A percentile compares a stretch with the other conserved stretches of the same genome.
These are phyloP conservation scores for Stemphylium vesicarium DNA, from an alignment of 2,329 filamentous ascomycete genomes.

Conservation along the genomic window DNA sequence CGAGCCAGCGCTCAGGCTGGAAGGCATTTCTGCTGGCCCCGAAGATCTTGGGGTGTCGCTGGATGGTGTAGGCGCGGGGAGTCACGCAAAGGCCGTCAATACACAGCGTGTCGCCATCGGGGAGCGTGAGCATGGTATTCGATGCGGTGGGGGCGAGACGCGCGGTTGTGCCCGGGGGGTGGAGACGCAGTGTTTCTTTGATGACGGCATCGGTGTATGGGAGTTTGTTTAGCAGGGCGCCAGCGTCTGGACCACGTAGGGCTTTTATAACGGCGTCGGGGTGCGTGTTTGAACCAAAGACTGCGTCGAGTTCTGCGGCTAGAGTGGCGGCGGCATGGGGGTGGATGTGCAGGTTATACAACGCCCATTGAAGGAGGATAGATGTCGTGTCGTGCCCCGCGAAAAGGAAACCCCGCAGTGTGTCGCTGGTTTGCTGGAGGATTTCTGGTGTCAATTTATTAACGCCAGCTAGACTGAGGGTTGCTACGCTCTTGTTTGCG, in stretches of 20 bases:
- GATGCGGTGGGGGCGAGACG: slow-evolving; percentile 19
- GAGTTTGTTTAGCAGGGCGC: slow-evolving; percentile 33
- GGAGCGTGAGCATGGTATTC: slow-evolving; percentile 16
- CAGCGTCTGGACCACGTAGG: background rate
- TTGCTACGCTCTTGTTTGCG: slow-evolving; percentile 19
- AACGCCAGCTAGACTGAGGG: slow-evolving; percentile 18
- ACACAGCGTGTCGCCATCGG: slow-evolving; percentile 12
- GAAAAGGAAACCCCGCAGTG: slow-evolving; percentile 45
- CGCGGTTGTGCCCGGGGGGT: slow-evolving; percentile 41
- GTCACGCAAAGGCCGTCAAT: slow-evolving; percentile 19
- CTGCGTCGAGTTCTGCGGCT: background rate
- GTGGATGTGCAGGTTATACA: slow-evolving; percentile 33
- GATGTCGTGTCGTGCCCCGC: slow-evolving; percentile 44
- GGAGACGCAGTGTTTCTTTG: slow-evolving; percentile 52
- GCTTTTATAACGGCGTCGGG: background rate
- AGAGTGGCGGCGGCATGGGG: slow-evolving; percentile 13
- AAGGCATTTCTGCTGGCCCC: slow-evolving; percentile 29
- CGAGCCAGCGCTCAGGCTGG: slow-evolving; percentile 25
- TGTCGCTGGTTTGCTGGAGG: slow-evolving; percentile 40
- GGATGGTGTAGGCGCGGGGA: slow-evolving; percentile 23
- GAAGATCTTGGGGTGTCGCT: slow-evolving; percentile 23
- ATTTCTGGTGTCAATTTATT: slow-evolving; percentile 30
- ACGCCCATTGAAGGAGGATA: slow-evolving; percentile 31
- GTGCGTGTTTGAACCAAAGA: background rate
- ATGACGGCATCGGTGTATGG: slow-evolving; percentile 53